phyloP scores from a whole-genome alignment of 140 eudicot species.

The Ambrosia hybrid region DNA sequence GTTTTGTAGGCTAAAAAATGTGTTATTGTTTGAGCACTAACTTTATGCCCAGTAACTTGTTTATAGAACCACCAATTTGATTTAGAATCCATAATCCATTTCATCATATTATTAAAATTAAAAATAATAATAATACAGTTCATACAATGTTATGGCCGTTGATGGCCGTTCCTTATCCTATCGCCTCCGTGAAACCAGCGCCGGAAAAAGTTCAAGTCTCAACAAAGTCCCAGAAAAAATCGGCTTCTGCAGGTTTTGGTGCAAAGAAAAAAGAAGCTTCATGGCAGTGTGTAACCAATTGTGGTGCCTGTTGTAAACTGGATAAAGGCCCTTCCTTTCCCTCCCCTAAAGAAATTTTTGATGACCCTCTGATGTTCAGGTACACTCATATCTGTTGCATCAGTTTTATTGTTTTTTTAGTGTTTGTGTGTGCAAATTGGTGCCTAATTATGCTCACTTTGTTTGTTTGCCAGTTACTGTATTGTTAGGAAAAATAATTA shows the following conservation, averaged over 20 bases:
- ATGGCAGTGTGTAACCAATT: constrained; percentile 80
- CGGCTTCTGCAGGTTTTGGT: constrained; percentile 49
- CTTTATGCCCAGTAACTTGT: too few species aligned
- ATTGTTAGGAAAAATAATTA: not conserved
- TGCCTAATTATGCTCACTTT: not conserved
- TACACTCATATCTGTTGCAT: constrained; percentile 3
- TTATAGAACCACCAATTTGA: too few species aligned
- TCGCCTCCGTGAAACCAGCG: constrained; percentile 39
- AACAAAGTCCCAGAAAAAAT: constrained; percentile 32
- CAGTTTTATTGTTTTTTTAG: not conserved
- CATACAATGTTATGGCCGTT: constrained; percentile 21
- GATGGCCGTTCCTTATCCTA: constrained; percentile 29
- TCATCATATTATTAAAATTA: too few species aligned
- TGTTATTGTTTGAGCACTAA: too few species aligned
- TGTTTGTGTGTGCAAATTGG: not conserved
- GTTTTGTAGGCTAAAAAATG: too few species aligned
- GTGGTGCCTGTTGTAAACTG: constrained; percentile 96
- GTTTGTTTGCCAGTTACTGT: not conserved
- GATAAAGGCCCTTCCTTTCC: constrained; percentile 88
- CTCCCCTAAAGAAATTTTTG: constrained; percentile 86
- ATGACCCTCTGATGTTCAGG: constrained; percentile 75
- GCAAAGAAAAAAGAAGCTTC: constrained; percentile 49
- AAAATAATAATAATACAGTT: not conserved
- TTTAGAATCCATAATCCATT: too few species aligned
- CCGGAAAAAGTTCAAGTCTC: constrained; percentile 19